These are phyloP conservation scores for Lenzites betulinus DNA, from an alignment of 768 basidiomycete species.

Conservation along the genomic window DNA sequence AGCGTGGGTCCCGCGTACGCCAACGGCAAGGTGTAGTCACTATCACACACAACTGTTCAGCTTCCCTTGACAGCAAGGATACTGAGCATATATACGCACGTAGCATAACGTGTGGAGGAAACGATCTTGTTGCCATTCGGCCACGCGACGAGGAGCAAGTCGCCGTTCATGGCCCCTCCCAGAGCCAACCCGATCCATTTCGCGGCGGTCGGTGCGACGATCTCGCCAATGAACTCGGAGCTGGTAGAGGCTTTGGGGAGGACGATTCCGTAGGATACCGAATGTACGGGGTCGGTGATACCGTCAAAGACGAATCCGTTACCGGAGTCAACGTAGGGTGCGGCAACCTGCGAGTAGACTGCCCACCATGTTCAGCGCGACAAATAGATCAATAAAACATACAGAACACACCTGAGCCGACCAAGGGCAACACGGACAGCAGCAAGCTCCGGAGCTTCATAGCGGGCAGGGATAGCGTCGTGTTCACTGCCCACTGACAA, in stretches of 20 bases:
- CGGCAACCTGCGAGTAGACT: conserved; percentile 48
- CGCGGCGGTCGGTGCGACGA: conserved; percentile 55
- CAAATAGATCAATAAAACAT: neutral
- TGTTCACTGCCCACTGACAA: neutral
- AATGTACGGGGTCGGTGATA: conserved; percentile 35
- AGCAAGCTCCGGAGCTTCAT: conserved; percentile 27
- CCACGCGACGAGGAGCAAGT: conserved; percentile 64
- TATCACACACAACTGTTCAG: conserved; percentile 25
- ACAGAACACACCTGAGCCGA: conserved; percentile 42
- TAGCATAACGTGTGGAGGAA: conserved; percentile 52
- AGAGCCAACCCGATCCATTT: conserved; percentile 59
- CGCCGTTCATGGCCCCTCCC: conserved; percentile 55
- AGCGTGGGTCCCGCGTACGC: conserved; percentile 52
- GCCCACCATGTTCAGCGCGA: neutral
- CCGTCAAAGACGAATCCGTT: conserved; percentile 57
- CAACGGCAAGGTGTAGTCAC: conserved; percentile 55
- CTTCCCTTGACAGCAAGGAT: too few relatives aligned
- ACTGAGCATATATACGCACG: conserved; percentile 39
- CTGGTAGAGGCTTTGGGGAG: conserved; percentile 51
- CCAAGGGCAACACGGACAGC: conserved; percentile 42
- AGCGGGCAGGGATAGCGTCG: conserved; percentile 1
- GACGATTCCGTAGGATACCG: conserved; percentile 47
- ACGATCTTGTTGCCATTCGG: conserved; percentile 55
- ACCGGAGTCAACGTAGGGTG: conserved; percentile 50
- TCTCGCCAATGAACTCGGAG: conserved; percentile 63